Conservation (phyloP, 148 eudicot genomes). For the Nepenthes gracilis region DNA sequence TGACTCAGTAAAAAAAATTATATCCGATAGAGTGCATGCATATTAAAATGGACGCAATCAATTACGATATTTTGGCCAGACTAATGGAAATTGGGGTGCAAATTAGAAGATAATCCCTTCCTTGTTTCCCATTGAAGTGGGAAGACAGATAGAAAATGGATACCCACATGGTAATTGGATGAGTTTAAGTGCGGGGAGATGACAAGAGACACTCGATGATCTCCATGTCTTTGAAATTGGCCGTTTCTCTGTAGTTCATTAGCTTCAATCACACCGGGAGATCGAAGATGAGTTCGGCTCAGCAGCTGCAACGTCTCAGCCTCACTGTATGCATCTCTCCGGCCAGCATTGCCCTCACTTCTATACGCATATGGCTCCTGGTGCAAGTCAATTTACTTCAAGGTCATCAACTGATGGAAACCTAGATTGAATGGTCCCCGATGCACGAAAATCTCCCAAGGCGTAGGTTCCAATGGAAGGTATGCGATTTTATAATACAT, state of each 20-base stretch:
- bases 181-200: slow-evolving; percentile 29
- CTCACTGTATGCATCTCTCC: slow-evolving; percentile 33
- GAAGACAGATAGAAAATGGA: not conserved
- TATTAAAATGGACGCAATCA: too few relatives aligned
- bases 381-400: not conserved
- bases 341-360: slow-evolving; percentile 10
- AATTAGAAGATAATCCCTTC: too few relatives aligned
- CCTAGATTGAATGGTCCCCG: not conserved
- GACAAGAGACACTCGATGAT: slow-evolving; percentile 21
- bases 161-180: not conserved
- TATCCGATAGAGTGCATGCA: too few relatives aligned
- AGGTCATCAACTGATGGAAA: not conserved
- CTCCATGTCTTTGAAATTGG: not conserved
- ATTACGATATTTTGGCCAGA: not conserved
- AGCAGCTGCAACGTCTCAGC: slow-evolving; percentile 46
- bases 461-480: too few relatives aligned
- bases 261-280: slow-evolving; percentile 6
- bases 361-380: slow-evolving; percentile 15
- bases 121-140: not conserved
- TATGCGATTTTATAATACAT: too few relatives aligned
- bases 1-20: too few relatives aligned
- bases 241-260: not conserved
- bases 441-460: too few relatives aligned
- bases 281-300: slow-evolving; percentile 51
- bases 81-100: not conserved